A percentile compares a stretch with the other conserved stretches of the same genome.
Conservation (phyloP, 768 basidiomycete genomes). For the Serendipita sp. region DNA sequence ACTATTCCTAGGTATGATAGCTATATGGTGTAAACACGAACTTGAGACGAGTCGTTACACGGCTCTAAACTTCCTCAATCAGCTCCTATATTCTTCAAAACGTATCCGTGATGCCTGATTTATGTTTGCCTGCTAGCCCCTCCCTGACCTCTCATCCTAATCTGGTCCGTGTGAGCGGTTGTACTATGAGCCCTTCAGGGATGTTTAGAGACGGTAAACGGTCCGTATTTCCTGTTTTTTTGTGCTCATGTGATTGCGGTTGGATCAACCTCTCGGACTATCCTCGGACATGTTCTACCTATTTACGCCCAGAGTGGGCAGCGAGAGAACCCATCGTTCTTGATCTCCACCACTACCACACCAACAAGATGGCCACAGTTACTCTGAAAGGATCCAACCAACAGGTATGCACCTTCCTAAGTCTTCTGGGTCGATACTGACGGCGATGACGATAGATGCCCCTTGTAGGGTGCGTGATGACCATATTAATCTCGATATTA, state of each 20-base stretch:
- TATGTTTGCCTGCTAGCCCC: too few species aligned
- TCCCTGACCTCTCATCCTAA: too few species aligned
- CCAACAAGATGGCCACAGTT: conserved; percentile 8
- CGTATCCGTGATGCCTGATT: too few species aligned
- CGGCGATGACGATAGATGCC: conserved; percentile 9
- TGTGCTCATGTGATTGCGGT: neutral
- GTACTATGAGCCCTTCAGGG: neutral
- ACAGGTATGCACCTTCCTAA: conserved; percentile 3
- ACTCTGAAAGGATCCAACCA: conserved; percentile 8
- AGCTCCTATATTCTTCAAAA: neutral
- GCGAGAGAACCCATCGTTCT: neutral
- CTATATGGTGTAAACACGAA: too few species aligned
- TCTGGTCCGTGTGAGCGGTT: too few species aligned
- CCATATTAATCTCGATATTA: neutral
- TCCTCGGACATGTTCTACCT: neutral
- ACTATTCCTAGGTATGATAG: too few species aligned
- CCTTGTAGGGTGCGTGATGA: conserved; percentile 7
- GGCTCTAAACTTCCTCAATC: neutral
- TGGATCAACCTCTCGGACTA: neutral
- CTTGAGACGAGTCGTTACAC: too few species aligned
- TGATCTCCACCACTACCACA: neutral
- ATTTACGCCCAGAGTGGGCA: neutral
- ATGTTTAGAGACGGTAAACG: neutral
- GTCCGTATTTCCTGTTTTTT: too few species aligned
- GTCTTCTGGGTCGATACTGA: neutral